Base-by-base conservation (phyloP, 192 early-diverging fungal genomes). In the Podila epicladia region DNA sequence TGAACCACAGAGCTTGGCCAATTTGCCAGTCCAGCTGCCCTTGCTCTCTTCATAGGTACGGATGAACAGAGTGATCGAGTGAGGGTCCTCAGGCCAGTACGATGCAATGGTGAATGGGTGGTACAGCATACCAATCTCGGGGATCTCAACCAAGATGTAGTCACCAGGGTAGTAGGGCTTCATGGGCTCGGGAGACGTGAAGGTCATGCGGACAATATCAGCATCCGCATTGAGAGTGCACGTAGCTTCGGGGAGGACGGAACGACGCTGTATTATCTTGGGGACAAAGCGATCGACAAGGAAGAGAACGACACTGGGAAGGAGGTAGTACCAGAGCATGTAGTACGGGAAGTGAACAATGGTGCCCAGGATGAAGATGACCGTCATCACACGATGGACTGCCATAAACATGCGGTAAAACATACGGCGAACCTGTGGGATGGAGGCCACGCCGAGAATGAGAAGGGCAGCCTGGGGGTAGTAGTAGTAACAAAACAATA, bases 91-190 rank as follows among this genome's bases (percentile, higher is more conserved):
- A 9, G 77, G 66, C 77, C 77, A 80, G 41, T 80, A 80, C 29
- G 66, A 69, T 0, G 77, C 77, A 48, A 80, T 73, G 0, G 77
- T 80, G 35, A 80, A 80, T 6, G 77, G 77, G 64, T 80, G 77
- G 29, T 69, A 73, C 9, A 80, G 12, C 2, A 31, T 59, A 5
- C 77, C 77, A 13, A 80, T n/a, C 57, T 72, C 77, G 12, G 77
- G 77, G 9, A 80, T 57, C 28, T 69, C 60, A 7, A 80, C 71
- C 45, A 64, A 6, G 64, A 80, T 80, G 24, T 80, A 80, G n/a
- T 80, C 77, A 11, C 77, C 77, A 17, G 77, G 77, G 45, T 80
- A 80, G n/a, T 80, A 80, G 31, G 77, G 77, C 22, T 80, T 80
- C 77, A 80, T 80, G 15, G 77, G 77, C 17, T 80, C 77, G 3